These are phyloP conservation scores for Diaporthe citriasiana DNA, from an alignment of 2,329 filamentous ascomycete genomes.

Conservation along the genomic window DNA sequence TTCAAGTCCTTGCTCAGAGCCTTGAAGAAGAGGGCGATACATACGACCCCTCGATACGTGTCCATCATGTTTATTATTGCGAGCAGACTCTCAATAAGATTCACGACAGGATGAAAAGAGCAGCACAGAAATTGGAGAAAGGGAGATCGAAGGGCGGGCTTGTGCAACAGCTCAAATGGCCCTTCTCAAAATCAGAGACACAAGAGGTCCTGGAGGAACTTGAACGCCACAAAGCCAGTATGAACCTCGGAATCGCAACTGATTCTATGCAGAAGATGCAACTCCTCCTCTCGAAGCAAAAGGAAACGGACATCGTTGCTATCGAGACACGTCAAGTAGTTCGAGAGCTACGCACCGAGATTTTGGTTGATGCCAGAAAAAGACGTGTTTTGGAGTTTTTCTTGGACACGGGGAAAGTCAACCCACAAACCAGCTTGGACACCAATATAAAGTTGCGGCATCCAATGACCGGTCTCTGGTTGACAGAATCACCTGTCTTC, in stretches of 20 bases:
- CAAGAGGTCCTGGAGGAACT: constrained; percentile 45
- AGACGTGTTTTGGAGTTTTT: neutral
- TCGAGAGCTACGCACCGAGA: neutral
- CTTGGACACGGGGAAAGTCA: constrained; percentile 38
- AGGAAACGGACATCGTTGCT: neutral
- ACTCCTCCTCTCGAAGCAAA: neutral
- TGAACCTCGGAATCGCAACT: neutral
- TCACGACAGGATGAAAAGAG: neutral
- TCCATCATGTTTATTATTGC: neutral
- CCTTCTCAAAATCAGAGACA: constrained; percentile 44
- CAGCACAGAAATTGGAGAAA: constrained; percentile 40
- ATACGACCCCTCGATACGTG: neutral
- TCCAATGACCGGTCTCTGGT: constrained; percentile 46
- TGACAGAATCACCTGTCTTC: constrained; percentile 41
- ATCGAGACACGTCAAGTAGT: neutral
- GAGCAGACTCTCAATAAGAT: neutral
- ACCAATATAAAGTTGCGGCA: constrained; percentile 43
- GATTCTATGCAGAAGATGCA: constrained; percentile 16
- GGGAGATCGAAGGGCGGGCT: constrained; percentile 44
- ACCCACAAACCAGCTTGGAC: constrained; percentile 44
- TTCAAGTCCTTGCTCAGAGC: neutral
- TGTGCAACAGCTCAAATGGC: constrained; percentile 46
- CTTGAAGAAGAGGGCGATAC: neutral
- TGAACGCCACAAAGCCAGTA: constrained; percentile 42
- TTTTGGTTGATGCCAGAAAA: neutral